Evolutionary conservation across 2,329 filamentous ascomycete species (phyloP).

Genomic region (Madurella mycetomatis): DNA sequence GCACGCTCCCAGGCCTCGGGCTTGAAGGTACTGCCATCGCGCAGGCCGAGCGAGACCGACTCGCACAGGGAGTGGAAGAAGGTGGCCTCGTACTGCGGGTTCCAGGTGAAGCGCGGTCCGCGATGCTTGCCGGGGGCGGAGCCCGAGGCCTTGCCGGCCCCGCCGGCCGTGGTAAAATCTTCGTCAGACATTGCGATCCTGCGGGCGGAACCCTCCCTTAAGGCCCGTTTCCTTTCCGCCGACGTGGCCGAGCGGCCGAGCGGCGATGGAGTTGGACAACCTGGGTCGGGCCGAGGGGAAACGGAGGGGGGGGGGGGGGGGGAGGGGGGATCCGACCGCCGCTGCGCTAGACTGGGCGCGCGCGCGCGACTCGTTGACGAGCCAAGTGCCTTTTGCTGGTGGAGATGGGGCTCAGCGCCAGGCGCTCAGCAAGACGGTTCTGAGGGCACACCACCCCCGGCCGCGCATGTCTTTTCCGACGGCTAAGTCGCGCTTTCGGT

Average conservation of each 20-base stretch:
- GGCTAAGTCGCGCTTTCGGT: background rate
- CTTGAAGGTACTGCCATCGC: conserved; percentile 58
- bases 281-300: conserved; percentile 5
- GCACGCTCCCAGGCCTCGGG: conserved; percentile 58
- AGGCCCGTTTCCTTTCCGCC: no score
- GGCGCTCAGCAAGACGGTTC: background rate
- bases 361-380: background rate
- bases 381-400: background rate
- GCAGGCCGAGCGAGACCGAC: conserved; percentile 52
- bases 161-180: conserved; percentile 25
- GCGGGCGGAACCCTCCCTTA: conserved; percentile 6
- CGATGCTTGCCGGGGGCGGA: conserved; percentile 28
- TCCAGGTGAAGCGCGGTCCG: conserved; percentile 57
- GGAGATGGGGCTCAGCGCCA: background rate
- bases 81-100: conserved; percentile 53
- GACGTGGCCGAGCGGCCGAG: conserved; percentile 1
- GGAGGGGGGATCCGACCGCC: conserved; percentile 3
- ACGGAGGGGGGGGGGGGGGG: conserved; percentile 1
- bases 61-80: conserved; percentile 59
- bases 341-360: background rate
- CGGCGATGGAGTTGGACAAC: conserved; percentile 1
- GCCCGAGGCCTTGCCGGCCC: conserved; percentile 11
- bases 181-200: conserved; percentile 32
- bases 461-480: conserved; percentile 3
- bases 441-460: background rate